phyloP scores from a whole-genome alignment of 306 rosid genomes.

The Acmispon strigosus region DNA sequence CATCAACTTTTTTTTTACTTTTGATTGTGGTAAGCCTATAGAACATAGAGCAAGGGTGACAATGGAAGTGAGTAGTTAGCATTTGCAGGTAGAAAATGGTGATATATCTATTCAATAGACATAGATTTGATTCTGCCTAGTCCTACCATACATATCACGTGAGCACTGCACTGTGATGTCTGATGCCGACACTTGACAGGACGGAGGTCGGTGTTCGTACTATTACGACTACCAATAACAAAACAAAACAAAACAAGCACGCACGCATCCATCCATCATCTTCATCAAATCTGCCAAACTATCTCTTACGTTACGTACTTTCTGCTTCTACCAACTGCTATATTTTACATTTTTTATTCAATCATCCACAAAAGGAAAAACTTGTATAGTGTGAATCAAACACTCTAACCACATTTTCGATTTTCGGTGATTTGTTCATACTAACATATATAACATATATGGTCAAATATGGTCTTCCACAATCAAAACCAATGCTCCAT shows the following conservation, averaged over 20 bases:
- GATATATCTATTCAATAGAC: not conserved
- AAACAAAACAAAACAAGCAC: no score
- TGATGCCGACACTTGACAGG: conserved; percentile 23
- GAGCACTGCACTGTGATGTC: not conserved
- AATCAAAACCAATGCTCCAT: no score
- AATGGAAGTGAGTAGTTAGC: no score
- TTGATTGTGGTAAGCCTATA: no score
- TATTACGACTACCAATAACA: no score
- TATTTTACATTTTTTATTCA: not conserved
- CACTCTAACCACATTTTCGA: no score
- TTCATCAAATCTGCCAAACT: not conserved
- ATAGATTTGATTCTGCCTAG: not conserved
- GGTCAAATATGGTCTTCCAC: not conserved
- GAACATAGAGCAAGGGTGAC: no score
- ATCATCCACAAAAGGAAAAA: not conserved
- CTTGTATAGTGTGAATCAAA: no score
- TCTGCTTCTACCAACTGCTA: not conserved
- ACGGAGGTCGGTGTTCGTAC: conserved; percentile 11
- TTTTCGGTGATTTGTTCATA: no score
- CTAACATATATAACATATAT: not conserved
- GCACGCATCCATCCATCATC: conserved; percentile 19
- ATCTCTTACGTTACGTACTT: conserved; percentile 18
- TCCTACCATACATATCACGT: not conserved
- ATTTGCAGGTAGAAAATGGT: no score
- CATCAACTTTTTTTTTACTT: no score